Percentiles rank a stretch among this genome's conserved stretches.
These are phyloP conservation scores for Hyaloraphidium curvatum DNA, from an alignment of 192 early-diverging fungal genomes.

Conservation along the genomic window DNA sequence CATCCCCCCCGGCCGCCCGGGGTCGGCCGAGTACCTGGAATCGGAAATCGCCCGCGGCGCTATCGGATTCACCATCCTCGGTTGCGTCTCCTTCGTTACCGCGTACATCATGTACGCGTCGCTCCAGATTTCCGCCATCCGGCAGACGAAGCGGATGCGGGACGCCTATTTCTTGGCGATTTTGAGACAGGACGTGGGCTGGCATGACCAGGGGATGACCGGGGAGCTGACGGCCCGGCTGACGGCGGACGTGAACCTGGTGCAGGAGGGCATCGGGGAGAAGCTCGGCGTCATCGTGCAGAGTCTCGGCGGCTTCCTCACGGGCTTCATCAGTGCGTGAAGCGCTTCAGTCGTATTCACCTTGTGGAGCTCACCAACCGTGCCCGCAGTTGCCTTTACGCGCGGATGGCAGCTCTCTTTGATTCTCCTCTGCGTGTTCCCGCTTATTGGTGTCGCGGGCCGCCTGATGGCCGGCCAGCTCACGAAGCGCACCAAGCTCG, in stretches of 20 bases:
- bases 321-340: not conserved
- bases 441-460: not conserved
- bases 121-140: not conserved
- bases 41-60: not conserved
- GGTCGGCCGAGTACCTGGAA: not conserved
- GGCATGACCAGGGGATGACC: constrained; percentile 23
- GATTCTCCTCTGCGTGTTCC: not conserved
- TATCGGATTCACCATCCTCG: not conserved
- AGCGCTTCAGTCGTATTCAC: not conserved
- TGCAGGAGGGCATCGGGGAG: constrained; percentile 32
- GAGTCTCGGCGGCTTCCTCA: not conserved
- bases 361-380: not conserved
- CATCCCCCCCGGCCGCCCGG: not conserved
- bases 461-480: not conserved
- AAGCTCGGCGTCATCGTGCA: constrained; percentile 11
- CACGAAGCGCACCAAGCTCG: constrained; percentile 10
- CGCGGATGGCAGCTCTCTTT: not conserved
- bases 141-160: constrained; percentile 11
- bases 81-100: not conserved
- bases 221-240: constrained; percentile 28
- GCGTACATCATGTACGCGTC: not conserved
- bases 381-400: not conserved
- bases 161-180: constrained; percentile 15
- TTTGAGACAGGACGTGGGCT: constrained; percentile 23
- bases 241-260: constrained; percentile 18